Conservation (phyloP, 2,329 filamentous ascomycete species). For the Calonectria henricotiae region DNA sequence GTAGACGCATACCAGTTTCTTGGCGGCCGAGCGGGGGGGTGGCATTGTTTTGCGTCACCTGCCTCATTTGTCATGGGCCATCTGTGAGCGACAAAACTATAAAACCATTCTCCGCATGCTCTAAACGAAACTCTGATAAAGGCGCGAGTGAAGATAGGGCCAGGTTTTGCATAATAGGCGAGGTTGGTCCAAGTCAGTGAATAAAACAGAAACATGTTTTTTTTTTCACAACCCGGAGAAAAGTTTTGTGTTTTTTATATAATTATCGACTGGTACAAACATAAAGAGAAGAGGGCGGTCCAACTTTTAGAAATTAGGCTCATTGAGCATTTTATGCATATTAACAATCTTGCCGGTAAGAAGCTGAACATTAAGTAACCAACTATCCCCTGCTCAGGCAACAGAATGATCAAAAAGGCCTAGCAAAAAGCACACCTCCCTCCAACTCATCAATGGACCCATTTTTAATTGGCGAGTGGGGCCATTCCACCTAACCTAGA, state of each 20-base stretch:
- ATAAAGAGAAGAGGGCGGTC: background rate
- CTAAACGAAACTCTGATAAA: slow-evolving; percentile 14
- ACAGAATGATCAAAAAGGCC: background rate
- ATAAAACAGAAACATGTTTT: background rate
- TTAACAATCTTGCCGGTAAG: background rate
- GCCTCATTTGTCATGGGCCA: slow-evolving; percentile 11
- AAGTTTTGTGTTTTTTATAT: too few species aligned
- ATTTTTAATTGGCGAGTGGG: background rate
- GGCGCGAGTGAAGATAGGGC: background rate
- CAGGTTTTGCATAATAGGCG: background rate
- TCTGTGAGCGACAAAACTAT: background rate
- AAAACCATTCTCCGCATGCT: background rate
- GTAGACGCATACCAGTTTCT: slow-evolving; percentile 30
- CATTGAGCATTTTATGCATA: slow-evolving; percentile 6
- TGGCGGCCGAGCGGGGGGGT: slow-evolving; percentile 9
- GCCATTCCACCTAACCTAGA: background rate
- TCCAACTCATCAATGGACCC: background rate
- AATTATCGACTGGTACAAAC: background rate
- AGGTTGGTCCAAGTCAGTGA: background rate
- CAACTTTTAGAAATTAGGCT: background rate
- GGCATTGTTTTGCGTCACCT: slow-evolving; percentile 6
- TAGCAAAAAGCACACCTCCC: background rate
- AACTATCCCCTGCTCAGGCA: slow-evolving; percentile 3
- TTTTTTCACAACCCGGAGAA: too few species aligned
- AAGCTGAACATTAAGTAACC: background rate